A percentile compares a stretch with the other conserved stretches of the same genome.
Conservation (phyloP, 2,329 filamentous ascomycete species). For the Ceratocystis eucalypticola region DNA sequence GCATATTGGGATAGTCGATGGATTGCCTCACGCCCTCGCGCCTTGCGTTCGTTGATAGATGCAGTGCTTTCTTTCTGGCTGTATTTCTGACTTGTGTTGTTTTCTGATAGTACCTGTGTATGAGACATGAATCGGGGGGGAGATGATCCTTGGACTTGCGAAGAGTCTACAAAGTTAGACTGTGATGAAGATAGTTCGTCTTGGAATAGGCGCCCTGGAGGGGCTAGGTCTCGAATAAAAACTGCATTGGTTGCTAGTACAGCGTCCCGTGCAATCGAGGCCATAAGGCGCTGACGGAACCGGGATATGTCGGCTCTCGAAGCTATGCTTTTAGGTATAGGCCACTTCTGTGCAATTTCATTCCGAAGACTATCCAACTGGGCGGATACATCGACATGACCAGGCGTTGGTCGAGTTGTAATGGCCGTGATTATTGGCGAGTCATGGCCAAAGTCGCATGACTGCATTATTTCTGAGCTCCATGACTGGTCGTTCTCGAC, state of each 20-base stretch:
- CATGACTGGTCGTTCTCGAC: constrained; percentile 1
- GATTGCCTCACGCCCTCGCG: constrained; percentile 23
- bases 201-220: not conserved
- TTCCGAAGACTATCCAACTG: not conserved
- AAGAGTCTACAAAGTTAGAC: not conserved
- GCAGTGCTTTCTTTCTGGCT: not conserved
- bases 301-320: not conserved
- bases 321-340: not conserved
- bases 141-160: not conserved
- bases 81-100: not conserved
- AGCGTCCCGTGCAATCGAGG: not conserved
- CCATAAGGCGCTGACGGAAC: constrained; percentile 2
- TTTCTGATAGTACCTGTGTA: not conserved
- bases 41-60: constrained; percentile 3
- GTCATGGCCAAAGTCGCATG: not conserved
- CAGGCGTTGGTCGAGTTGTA: not conserved
- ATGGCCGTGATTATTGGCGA: not conserved
- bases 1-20: constrained; percentile 28
- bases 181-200: not conserved
- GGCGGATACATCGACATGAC: not conserved
- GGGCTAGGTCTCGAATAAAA: not conserved
- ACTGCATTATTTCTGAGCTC: not conserved
- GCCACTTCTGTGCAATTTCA: not conserved
- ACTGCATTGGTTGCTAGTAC: not conserved
- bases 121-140: not conserved